Conservation (phyloP, 352 stramenopile species). For the Aphanomyces stellatus region DNA sequence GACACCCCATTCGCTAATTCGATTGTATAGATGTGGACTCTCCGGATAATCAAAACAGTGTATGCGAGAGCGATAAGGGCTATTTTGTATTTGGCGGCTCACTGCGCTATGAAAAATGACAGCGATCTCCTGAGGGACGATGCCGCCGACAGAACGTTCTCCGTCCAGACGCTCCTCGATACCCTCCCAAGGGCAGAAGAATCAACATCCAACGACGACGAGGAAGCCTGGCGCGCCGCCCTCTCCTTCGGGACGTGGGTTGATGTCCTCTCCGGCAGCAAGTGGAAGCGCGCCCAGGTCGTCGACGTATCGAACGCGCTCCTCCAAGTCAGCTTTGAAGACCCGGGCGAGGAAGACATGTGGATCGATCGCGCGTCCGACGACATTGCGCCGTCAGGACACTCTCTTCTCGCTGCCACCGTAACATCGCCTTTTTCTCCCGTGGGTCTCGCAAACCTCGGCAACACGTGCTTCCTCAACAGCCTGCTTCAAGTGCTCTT, state of each 20-base stretch:
- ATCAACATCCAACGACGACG: too few relatives aligned
- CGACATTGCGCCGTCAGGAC: not conserved
- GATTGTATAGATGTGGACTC: too few relatives aligned
- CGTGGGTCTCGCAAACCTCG: constrained; percentile 81
- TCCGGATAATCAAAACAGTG: too few relatives aligned
- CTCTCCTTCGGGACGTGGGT: not conserved
- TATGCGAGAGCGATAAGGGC: too few relatives aligned
- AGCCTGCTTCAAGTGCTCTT: constrained; percentile 84
- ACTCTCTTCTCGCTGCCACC: not conserved
- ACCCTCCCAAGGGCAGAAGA: too few relatives aligned
- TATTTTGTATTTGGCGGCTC: too few relatives aligned
- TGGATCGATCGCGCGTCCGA: constrained; percentile 1
- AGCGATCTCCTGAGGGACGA: too few relatives aligned
- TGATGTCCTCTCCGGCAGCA: not conserved
- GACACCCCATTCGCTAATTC: too few relatives aligned
- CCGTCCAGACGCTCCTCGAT: too few relatives aligned
- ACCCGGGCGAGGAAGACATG: not conserved
- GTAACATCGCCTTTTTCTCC: not conserved
- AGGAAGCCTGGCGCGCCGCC: not conserved
- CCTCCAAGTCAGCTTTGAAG: not conserved
- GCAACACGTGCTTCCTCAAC: constrained; percentile 93
- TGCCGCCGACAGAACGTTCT: too few relatives aligned
- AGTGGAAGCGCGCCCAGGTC: not conserved
- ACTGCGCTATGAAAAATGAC: too few relatives aligned
- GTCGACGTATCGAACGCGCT: not conserved